phyloP scores from a whole-genome alignment of 1,139 yeast genomes.

The Candida pseudoviswanathii region DNA sequence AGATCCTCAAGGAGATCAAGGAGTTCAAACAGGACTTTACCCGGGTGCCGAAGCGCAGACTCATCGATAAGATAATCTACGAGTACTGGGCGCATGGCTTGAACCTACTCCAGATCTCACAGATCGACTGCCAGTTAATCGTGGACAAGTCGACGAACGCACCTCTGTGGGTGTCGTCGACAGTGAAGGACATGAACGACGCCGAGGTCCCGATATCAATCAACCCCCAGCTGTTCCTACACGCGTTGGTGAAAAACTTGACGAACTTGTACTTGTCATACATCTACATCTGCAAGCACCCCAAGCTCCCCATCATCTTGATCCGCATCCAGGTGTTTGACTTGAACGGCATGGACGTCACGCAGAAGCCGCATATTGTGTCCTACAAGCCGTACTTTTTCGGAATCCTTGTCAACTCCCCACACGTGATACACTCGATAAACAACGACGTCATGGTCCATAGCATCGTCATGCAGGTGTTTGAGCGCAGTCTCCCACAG shows the following conservation, averaged over 20 bases:
- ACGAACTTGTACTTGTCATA: slow-evolving; percentile 55
- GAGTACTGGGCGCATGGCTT: slow-evolving; percentile 67
- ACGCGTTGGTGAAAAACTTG: slow-evolving; percentile 49
- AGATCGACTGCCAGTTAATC: slow-evolving; percentile 65
- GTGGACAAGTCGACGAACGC: slow-evolving; percentile 41
- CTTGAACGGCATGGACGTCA: slow-evolving; percentile 19
- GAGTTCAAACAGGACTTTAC: slow-evolving; percentile 16
- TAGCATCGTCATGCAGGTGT: slow-evolving; percentile 58
- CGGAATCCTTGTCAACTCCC: slow-evolving; percentile 69
- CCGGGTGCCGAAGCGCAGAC: slow-evolving; percentile 39
- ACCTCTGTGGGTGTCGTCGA: slow-evolving; percentile 64
- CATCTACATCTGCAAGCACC: slow-evolving; percentile 69
- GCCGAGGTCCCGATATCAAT: slow-evolving; percentile 38
- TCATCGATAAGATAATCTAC: slow-evolving; percentile 52
- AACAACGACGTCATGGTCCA: slow-evolving; percentile 46
- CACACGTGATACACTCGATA: slow-evolving; percentile 63
- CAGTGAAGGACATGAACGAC: slow-evolving; percentile 44
- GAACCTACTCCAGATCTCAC: slow-evolving; percentile 70
- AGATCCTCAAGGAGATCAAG: slow-evolving; percentile 23
- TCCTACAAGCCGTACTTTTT: slow-evolving; percentile 64
- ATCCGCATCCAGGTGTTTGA: slow-evolving; percentile 73
- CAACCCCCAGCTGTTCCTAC: slow-evolving; percentile 49
- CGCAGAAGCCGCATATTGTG: slow-evolving; percentile 41
- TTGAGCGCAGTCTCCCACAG: slow-evolving; percentile 54
- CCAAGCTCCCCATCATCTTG: slow-evolving; percentile 58